Conservation (phyloP, 2,329 filamentous ascomycete genomes). For the Penicillium sp. region DNA sequence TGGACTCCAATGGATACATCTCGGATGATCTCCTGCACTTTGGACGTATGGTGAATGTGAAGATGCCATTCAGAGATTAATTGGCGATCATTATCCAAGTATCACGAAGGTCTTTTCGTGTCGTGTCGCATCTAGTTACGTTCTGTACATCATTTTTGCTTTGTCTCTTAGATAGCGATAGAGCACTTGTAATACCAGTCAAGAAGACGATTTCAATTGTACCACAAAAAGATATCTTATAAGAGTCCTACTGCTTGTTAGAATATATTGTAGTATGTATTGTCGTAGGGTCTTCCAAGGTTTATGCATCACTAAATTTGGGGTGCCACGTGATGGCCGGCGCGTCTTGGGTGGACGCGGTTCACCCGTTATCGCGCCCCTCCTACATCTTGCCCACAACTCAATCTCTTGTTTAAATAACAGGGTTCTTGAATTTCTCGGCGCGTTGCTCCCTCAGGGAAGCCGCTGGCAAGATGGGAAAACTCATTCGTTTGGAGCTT, state of each 20-base stretch:
- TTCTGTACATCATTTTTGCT: slow-evolving; percentile 6
- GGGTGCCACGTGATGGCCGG: slow-evolving; percentile 28
- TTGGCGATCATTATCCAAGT: not conserved
- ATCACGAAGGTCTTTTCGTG: not conserved
- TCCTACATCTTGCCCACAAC: slow-evolving; percentile 16
- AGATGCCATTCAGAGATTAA: slow-evolving; percentile 3
- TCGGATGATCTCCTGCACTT: slow-evolving; percentile 38
- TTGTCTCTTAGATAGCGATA: not conserved
- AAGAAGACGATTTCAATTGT: not conserved
- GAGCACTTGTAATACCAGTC: slow-evolving; percentile 2
- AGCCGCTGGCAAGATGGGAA: slow-evolving; percentile 71
- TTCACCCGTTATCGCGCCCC: slow-evolving; percentile 28
- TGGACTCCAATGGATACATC: slow-evolving; percentile 41
- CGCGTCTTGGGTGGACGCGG: slow-evolving; percentile 28
- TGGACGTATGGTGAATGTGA: slow-evolving; percentile 19
- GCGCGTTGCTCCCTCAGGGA: slow-evolving; percentile 24
- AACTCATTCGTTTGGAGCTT: slow-evolving; percentile 90
- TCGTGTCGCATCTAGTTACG: not conserved
- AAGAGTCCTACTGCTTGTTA: not conserved
- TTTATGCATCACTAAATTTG: not conserved
- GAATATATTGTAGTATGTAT: not conserved
- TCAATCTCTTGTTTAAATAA: slow-evolving; percentile 18
- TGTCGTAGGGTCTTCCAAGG: not conserved
- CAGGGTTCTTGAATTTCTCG: slow-evolving; percentile 12
- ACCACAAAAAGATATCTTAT: not conserved